Evolutionary conservation across 78 protist species (phyloP).

Genomic region (Dictyostelium brefeldianum): DNA sequence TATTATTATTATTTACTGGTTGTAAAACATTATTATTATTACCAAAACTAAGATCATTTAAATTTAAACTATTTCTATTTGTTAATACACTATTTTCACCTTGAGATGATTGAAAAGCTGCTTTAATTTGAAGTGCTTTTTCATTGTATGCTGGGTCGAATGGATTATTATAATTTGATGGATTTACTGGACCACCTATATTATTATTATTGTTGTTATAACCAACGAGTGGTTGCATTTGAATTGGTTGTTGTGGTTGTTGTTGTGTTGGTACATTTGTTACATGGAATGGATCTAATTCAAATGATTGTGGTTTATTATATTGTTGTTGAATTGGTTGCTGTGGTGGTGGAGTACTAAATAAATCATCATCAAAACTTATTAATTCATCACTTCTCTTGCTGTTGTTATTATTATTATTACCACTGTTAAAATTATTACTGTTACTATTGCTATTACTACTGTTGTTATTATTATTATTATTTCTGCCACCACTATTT

Average conservation of each 20-base stretch:
- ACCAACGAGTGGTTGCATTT: neutral
- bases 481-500: slow-evolving; percentile 10
- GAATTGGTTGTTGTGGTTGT: neutral
- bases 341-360: neutral
- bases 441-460: neutral
- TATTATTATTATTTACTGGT: slow-evolving; percentile 4
- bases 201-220: neutral
- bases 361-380: slow-evolving; percentile 44
- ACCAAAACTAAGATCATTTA: neutral
- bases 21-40: neutral
- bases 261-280: neutral
- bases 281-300: slow-evolving; percentile 50
- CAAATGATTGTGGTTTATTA: neutral
- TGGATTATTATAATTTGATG: slow-evolving; percentile 35
- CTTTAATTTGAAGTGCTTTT: slow-evolving; percentile 72
- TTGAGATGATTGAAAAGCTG: slow-evolving; percentile 66
- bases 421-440: neutral
- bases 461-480: neutral
- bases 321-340: neutral
- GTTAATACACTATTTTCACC: neutral
- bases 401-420: neutral
- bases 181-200: neutral
- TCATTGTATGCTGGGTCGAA: slow-evolving; percentile 62
- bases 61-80: neutral
- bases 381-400: slow-evolving; percentile 25